A percentile compares a stretch with the other conserved stretches of the same genome.
phyloP scores from a whole-genome alignment of 331 rosid species.

The Quercus phellos region DNA sequence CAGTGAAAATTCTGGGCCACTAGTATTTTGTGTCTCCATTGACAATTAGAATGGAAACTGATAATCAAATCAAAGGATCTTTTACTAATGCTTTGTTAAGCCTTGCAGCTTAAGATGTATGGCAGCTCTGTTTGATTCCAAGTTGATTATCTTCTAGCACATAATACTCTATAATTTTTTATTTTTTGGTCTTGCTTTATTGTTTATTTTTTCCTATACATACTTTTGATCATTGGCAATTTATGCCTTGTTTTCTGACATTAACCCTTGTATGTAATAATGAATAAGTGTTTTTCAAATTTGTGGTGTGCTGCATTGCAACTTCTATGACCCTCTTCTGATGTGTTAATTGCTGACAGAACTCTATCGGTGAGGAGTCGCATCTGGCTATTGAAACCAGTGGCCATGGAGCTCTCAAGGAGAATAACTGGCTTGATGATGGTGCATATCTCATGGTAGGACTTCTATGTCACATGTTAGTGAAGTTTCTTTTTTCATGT shows the following conservation, averaged over 20 bases:
- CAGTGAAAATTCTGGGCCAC: background rate
- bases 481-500: background rate
- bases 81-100: background rate
- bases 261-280: background rate
- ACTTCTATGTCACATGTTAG: background rate
- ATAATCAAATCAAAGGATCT: background rate
- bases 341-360: constrained; percentile 45
- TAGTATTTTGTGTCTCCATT: background rate
- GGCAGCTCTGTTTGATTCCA: background rate
- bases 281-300: background rate
- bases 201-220: background rate
- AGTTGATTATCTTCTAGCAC: constrained; percentile 4
- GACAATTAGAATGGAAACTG: background rate
- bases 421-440: constrained; percentile 96
- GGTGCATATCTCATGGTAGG: constrained; percentile 97
- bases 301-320: background rate
- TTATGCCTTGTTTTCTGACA: background rate
- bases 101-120: background rate
- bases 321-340: background rate
- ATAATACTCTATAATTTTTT: background rate
- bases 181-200: background rate
- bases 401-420: constrained; percentile 99
- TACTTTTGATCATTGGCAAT: background rate
- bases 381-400: constrained; percentile 97
- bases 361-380: constrained; percentile 77